These are phyloP conservation scores for Xenoacremonium recifei DNA, from an alignment of 2,329 filamentous ascomycete species.

Conservation along the genomic window DNA sequence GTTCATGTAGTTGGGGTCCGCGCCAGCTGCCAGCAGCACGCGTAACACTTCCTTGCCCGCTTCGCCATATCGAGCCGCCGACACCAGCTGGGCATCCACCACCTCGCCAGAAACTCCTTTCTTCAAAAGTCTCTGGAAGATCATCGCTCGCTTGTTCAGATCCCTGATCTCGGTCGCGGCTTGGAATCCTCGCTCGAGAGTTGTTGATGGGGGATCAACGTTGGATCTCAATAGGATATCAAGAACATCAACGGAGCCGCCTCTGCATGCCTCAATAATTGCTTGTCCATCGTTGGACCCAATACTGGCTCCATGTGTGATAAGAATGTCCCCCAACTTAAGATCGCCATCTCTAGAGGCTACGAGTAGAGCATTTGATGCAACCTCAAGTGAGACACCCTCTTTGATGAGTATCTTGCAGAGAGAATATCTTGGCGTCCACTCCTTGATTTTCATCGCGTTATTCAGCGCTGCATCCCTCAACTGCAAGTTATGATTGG, in stretches of 20 bases:
- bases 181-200: conserved; percentile 51
- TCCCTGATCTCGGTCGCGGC: conserved; percentile 54
- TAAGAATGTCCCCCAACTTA: conserved; percentile 47
- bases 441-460: conserved; percentile 41
- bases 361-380: conserved; percentile 49
- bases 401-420: conserved; percentile 45
- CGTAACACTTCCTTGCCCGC: conserved; percentile 47
- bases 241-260: conserved; percentile 49
- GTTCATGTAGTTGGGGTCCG: conserved; percentile 53
- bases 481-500: conserved; percentile 33
- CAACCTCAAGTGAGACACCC: conserved; percentile 43
- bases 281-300: conserved; percentile 52
- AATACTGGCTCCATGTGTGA: conserved; percentile 50
- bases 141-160: conserved; percentile 44
- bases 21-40: conserved; percentile 51
- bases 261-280: conserved; percentile 52
- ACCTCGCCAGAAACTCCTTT: conserved; percentile 50
- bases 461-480: conserved; percentile 43
- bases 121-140: conserved; percentile 51
- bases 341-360: conserved; percentile 55
- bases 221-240: conserved; percentile 47
- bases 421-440: conserved; percentile 39
- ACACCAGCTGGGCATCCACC: conserved; percentile 52
- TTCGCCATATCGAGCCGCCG: conserved; percentile 50
- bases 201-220: conserved; percentile 36